Base-by-base conservation (phyloP, 2,329 filamentous ascomycete species). In the Colletotrichum phormii region DNA sequence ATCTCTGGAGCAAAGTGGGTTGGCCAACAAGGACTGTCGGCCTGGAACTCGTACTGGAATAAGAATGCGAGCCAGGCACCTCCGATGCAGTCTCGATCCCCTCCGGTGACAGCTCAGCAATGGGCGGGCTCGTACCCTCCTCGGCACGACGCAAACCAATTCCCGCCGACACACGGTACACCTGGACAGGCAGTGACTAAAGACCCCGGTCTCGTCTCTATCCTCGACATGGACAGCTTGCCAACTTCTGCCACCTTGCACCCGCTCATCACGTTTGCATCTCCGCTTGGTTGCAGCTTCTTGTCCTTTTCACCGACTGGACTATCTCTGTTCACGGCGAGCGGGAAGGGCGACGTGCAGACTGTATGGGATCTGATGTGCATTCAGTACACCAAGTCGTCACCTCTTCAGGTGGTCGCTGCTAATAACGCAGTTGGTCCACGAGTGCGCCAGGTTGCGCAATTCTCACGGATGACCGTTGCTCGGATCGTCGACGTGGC, bases 391-490 rank as follows among this genome's bases (percentile, higher is more conserved):
- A 90, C 89, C 55, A 91, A 89, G 76, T 88, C 88, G 8, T 92
- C 90, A 3, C 86, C 88, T 24, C 81, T 92, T 22, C 90, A 91
- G 77, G 83, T 85, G 54, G 80, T 86, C 58, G 86, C 83, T 15
- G 58, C 77, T 6, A 87, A 84, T 68, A 83, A 79, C 18, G 82
- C 81, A 37, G 81, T 82, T 18, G 87, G 89, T 0, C 88, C 89
- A 6, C 86, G 89, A 69, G 94, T 98, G 37, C 92, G 95, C 60
- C 94, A 98, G 80, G 88, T 98, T 73, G 94, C 95, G 8, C 91
- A 95, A 73, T 98, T 97, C 79, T 94, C 94, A 24, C 92, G 97
- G 53, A 93, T 98, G 89, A 98, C 96, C 2, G 93, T 96, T 61
- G 95, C 97, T 3, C 93, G 94, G 66, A 94, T 98, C 67, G 90